Evolutionary conservation across 441 rosid species (phyloP).

Genomic region (Erodium trifolium): DNA sequence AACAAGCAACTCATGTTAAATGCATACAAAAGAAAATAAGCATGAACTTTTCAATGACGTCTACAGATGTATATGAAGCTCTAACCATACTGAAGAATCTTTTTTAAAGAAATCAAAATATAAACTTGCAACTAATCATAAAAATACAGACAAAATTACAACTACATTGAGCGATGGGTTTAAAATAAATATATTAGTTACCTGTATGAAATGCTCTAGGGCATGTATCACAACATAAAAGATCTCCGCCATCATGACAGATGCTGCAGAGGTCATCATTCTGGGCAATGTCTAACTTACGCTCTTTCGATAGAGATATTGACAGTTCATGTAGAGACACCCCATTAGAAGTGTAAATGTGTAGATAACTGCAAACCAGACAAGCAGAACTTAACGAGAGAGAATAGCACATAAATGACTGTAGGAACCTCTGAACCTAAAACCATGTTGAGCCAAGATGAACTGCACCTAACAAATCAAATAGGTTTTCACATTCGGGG

Average conservation of each 20-base stretch:
- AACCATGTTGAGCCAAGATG: no score
- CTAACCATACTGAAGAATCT: not conserved
- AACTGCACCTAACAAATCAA: no score
- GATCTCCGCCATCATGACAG: constrained; percentile 77
- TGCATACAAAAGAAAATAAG: not conserved
- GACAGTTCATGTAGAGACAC: constrained; percentile 92
- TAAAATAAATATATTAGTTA: constrained; percentile 16
- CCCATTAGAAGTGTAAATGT: constrained; percentile 92
- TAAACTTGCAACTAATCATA: not conserved
- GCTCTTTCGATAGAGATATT: constrained; percentile 44
- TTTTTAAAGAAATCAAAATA: constrained; percentile 1
- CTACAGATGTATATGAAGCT: not conserved
- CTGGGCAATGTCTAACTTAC: constrained; percentile 44
- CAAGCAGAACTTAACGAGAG: constrained; percentile 15
- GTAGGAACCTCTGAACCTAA: not conserved
- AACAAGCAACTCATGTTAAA: constrained; percentile 3
- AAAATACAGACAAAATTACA: no score
- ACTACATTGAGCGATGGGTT: no score
- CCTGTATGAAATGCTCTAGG: constrained; percentile 92
- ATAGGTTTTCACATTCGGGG: no score
- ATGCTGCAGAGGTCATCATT: constrained; percentile 85
- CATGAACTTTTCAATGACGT: not conserved
- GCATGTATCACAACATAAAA: constrained; percentile 88
- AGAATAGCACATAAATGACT: no score
- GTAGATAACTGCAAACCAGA: constrained; percentile 52